Base-by-base conservation (phyloP, 106 monocot species). In the Phalaenopsis aphrodite region DNA sequence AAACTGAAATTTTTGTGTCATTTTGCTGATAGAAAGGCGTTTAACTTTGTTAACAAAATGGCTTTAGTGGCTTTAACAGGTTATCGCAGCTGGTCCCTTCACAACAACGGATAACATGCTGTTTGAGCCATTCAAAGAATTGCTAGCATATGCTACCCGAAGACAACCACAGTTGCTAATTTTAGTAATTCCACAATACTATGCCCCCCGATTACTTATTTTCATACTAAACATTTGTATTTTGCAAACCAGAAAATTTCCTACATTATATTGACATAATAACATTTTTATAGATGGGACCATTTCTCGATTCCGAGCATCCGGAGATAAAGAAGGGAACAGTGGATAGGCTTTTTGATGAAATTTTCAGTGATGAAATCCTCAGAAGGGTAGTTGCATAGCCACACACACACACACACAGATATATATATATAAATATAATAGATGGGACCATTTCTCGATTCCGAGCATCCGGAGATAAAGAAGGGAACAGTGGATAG, bases 371-470 rank as follows among this genome's bases (percentile, higher is more conserved):
- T 72, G 57, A 79, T 73, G 93, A 95, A 84, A 87, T 99, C 84
- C 61, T 95, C 56, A 85, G 85, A 83, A 89, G 79, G 91, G 99
- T 99, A 18, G 48, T 78, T 15, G 7, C 76, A 72, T 19, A 76
- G 21, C 30, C 30, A 30, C 30, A 30, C 30, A 30, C 30, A 30
- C 30, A 30, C 30, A 30, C 30, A 30, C 30, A 30, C 30, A 30
- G 0, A 30, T 0, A 30, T 0, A 30, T n/a, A n/a, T n/a, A n/a
- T n/a, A n/a, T n/a, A n/a, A n/a, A n/a, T n/a, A n/a, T n/a, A n/a
- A 77, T 80, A 99, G 99, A 87, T 99, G 87, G 99, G 99, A 6
- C 99, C 99, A 30, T 99, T 99, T 88, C 38, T 99, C 84, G 99
- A 99, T 82, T 88, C 93, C 47, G 99, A 99, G 77, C 95, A 99